These are phyloP conservation scores for Eustoma russellianum DNA, from an alignment of 257 asterid genomes.

Conservation along the genomic window DNA sequence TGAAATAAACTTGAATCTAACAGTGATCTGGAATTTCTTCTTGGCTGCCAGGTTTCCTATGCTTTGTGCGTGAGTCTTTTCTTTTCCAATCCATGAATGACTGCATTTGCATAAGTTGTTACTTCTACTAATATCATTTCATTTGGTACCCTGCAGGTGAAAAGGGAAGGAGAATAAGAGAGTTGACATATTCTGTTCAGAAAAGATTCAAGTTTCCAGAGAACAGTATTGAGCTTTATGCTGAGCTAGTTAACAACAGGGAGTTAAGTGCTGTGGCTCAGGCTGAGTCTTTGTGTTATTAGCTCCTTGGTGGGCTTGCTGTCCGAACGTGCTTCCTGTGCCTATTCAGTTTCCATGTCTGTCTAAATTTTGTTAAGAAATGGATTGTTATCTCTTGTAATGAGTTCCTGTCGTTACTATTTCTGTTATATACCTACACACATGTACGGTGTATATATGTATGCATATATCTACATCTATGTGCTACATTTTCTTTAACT, in stretches of 20 bases:
- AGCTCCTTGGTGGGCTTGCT: conserved; percentile 73
- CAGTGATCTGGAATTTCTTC: no score
- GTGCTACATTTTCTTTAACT: no score
- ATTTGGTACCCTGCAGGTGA: conserved; percentile 30
- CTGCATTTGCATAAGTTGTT: background rate
- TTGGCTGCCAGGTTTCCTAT: background rate
- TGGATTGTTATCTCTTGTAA: background rate
- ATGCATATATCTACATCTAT: no score
- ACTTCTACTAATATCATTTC: background rate
- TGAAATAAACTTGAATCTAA: no score
- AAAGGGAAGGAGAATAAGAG: conserved; percentile 72
- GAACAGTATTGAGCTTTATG: conserved; percentile 61
- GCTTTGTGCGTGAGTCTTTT: background rate
- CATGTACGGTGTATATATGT: no score
- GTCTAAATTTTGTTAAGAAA: background rate
- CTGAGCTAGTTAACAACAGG: conserved; percentile 66
- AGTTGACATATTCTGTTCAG: conserved; percentile 57
- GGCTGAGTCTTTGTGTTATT: conserved; percentile 63
- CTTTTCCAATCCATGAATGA: background rate
- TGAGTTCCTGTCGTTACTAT: no score
- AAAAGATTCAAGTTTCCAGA: conserved; percentile 64
- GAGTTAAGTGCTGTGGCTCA: conserved; percentile 70
- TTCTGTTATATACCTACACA: no score
- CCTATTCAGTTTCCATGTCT: background rate
- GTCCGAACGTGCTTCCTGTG: conserved; percentile 38